Evolutionary conservation across 805 yeast genomes (phyloP).

Genomic region (Candida ficus): DNA sequence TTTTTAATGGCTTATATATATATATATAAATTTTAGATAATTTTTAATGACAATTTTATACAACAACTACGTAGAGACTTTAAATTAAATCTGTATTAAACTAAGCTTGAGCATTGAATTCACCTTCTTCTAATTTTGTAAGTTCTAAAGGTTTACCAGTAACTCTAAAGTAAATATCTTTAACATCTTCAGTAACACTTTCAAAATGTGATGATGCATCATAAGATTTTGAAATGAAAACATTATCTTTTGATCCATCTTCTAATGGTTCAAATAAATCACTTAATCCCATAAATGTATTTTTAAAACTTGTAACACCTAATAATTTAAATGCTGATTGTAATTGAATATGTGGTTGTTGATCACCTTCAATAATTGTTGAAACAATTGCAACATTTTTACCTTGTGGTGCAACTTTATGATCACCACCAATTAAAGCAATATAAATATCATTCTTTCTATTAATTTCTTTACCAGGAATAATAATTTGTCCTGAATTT

Average conservation of each 20-base stretch:
- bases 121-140: slow-evolving; percentile 23
- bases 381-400: slow-evolving; percentile 91
- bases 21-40: no score
- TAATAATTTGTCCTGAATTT: slow-evolving; percentile 89
- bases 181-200: slow-evolving; percentile 93
- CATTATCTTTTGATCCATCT: slow-evolving; percentile 75
- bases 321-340: slow-evolving; percentile 91
- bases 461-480: slow-evolving; percentile 92
- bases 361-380: slow-evolving; percentile 88
- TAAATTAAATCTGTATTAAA: not conserved
- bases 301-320: slow-evolving; percentile 51
- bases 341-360: slow-evolving; percentile 90
- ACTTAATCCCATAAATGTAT: slow-evolving; percentile 84
- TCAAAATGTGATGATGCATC: slow-evolving; percentile 96
- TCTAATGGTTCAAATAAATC: slow-evolving; percentile 83
- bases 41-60: not conserved
- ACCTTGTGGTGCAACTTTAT: slow-evolving; percentile 85
- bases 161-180: slow-evolving; percentile 86
- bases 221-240: slow-evolving; percentile 82
- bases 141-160: slow-evolving; percentile 80
- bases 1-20: no score
- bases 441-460: slow-evolving; percentile 93
- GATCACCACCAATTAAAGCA: slow-evolving; percentile 84
- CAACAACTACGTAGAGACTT: no score
- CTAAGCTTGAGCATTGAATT: slow-evolving; percentile 23